Conservation (phyloP, 306 rosid genomes). For the Castanea mollissima region DNA sequence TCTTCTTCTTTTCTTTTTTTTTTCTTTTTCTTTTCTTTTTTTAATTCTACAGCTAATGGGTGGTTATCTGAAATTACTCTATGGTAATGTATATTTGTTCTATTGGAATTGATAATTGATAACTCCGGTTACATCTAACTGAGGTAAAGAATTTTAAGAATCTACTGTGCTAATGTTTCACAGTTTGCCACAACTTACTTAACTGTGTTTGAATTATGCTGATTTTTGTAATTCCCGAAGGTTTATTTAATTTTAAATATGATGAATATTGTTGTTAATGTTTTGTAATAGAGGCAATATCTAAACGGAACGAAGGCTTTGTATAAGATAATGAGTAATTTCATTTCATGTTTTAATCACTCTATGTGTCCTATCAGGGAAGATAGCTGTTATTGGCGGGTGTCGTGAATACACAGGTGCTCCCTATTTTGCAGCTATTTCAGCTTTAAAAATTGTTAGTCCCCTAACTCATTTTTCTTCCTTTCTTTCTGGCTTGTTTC, state of each 20-base stretch:
- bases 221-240: neutral
- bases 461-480: neutral
- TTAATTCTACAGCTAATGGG: neutral
- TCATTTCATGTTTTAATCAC: constrained; percentile 10
- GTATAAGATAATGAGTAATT: constrained; percentile 2
- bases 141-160: neutral
- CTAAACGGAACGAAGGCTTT: neutral
- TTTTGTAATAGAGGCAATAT: neutral
- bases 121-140: neutral
- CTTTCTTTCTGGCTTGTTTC: neutral
- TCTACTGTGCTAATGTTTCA: no score
- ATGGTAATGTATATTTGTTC: neutral
- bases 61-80: neutral
- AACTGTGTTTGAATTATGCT: neutral
- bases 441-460: constrained; percentile 84
- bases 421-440: constrained; percentile 93
- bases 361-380: constrained; percentile 57
- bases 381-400: constrained; percentile 87
- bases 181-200: neutral
- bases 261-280: neutral
- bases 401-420: constrained; percentile 99
- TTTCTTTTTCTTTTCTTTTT: neutral
- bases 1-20: neutral
- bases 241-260: neutral
- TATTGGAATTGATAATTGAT: neutral